Evolutionary conservation across 805 yeast genomes (phyloP).

Genomic region (Pichia californica): DNA sequence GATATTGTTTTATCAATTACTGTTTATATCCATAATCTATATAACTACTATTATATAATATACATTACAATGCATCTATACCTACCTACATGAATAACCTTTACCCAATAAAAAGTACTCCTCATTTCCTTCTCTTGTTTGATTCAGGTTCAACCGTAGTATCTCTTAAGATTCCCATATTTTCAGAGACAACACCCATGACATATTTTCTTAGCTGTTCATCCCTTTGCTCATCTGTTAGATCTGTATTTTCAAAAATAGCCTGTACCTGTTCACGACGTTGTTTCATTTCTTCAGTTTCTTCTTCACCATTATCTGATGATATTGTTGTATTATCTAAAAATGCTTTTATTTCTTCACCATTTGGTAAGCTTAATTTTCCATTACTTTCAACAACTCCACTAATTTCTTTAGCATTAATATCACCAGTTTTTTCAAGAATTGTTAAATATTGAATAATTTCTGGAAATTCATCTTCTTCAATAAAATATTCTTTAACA

Average conservation of each 20-base stretch:
- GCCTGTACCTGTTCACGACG: conserved; percentile 60
- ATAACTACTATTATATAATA: background rate
- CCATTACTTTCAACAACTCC: background rate
- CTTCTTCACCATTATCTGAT: conserved; percentile 25
- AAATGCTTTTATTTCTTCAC: conserved; percentile 49
- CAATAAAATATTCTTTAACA: conserved; percentile 66
- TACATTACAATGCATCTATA: background rate
- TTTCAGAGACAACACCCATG: conserved; percentile 53
- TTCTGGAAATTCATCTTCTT: conserved; percentile 82
- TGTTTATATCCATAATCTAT: background rate
- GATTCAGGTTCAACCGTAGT: conserved; percentile 10
- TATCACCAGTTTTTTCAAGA: conserved; percentile 7
- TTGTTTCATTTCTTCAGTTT: conserved; percentile 40
- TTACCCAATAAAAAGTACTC: too few species aligned
- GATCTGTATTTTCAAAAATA: conserved; percentile 38
- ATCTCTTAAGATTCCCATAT: conserved; percentile 19
- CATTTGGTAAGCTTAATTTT: conserved; percentile 24
- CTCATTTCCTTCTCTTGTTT: conserved; percentile 22
- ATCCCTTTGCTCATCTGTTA: conserved; percentile 72
- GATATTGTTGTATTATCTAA: conserved; percentile 21
- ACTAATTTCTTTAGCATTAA: background rate
- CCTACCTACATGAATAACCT: too few species aligned
- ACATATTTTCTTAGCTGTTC: conserved; percentile 66
- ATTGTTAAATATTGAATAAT: conserved; percentile 51
- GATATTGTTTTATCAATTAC: background rate